Conservation (phyloP, 345 rosid species). For the Eucalyptus sp. region DNA sequence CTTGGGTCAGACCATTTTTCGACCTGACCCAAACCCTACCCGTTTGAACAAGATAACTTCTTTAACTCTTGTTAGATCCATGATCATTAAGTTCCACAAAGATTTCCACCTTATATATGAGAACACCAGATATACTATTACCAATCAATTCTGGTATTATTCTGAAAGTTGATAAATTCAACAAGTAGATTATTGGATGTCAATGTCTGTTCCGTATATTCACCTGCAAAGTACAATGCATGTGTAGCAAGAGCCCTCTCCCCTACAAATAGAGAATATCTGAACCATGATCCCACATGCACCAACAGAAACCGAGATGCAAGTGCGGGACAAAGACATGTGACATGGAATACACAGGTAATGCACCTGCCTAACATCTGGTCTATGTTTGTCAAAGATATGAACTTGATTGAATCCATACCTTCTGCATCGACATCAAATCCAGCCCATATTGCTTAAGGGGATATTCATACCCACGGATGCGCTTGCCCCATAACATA, state of each 20-base stretch:
- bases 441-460: slow-evolving; percentile 73
- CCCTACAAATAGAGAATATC: background rate
- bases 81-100: background rate
- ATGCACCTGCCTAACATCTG: background rate
- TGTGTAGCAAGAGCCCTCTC: background rate
- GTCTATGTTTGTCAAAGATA: background rate
- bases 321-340: background rate
- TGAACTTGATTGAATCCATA: slow-evolving; percentile 6
- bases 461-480: slow-evolving; percentile 68
- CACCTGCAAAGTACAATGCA: background rate
- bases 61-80: background rate
- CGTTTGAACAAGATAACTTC: background rate
- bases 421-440: slow-evolving; percentile 37
- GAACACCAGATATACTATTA: background rate
- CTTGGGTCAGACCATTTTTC: no score
- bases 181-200: background rate
- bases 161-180: background rate
- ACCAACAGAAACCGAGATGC: background rate
- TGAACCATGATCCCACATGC: background rate
- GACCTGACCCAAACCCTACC: no score
- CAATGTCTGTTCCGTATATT: background rate
- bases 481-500: slow-evolving; percentile 76
- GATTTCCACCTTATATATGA: background rate
- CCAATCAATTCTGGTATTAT: background rate
- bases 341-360: background rate